These are phyloP conservation scores for Xylariomycetidae sp. DNA, from an alignment of 2,329 filamentous ascomycete genomes.

Conservation along the genomic window DNA sequence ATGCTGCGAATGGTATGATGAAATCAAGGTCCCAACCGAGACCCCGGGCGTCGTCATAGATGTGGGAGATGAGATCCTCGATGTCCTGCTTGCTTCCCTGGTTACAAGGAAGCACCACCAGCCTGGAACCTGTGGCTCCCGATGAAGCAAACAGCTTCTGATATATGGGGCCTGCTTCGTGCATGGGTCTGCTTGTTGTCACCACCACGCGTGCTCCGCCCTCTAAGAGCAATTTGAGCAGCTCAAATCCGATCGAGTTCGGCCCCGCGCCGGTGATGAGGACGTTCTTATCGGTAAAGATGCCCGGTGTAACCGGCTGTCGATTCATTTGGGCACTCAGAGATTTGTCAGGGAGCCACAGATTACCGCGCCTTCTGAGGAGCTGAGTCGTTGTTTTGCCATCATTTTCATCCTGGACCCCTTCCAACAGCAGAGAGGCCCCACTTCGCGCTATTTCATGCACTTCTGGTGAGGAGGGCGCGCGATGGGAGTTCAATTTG, in stretches of 20 bases:
- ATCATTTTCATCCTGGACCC: too few relatives aligned
- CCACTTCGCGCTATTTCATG: too few relatives aligned
- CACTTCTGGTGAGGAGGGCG: too few relatives aligned
- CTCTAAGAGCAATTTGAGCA: conserved; percentile 12
- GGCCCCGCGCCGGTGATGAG: conserved; percentile 15
- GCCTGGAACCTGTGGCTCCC: conserved; percentile 28
- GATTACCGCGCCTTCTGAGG: too few relatives aligned
- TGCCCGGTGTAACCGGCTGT: too few relatives aligned
- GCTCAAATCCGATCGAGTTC: conserved; percentile 14
- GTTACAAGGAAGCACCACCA: conserved; percentile 35
- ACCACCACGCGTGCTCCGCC: conserved; percentile 28
- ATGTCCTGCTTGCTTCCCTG: conserved; percentile 35
- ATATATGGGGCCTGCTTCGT: conserved; percentile 26
- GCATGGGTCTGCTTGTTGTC: conserved; percentile 29
- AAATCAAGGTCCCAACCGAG: conserved; percentile 32
- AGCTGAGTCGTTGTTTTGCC: too few relatives aligned
- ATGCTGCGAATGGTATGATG: conserved; percentile 38
- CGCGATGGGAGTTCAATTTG: too few relatives aligned
- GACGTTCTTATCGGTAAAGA: conserved; percentile 11
- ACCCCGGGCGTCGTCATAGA: conserved; percentile 34
- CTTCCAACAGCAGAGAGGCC: too few relatives aligned
- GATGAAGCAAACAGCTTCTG: conserved; percentile 28
- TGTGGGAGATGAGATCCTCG: conserved; percentile 30
- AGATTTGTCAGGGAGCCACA: too few relatives aligned
- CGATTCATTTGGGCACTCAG: too few relatives aligned